Evolutionary conservation across 345 rosid species (phyloP).

Genomic region (Eucalyptus polyanthemos): DNA sequence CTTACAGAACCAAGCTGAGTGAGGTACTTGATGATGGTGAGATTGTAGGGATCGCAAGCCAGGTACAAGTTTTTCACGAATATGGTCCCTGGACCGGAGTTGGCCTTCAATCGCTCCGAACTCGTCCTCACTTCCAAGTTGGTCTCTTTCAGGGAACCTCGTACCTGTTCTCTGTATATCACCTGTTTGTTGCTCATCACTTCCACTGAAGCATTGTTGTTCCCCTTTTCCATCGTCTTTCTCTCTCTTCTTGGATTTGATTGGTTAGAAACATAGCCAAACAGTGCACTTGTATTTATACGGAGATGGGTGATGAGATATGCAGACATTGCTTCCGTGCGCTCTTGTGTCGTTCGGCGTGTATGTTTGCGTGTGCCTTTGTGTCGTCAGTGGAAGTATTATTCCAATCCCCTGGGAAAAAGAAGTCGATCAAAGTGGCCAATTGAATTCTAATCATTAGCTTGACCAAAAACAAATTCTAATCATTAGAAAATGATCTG

Average conservation of each 20-base stretch:
- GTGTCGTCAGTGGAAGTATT: neutral
- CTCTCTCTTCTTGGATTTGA: neutral
- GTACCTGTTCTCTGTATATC: conserved; percentile 12
- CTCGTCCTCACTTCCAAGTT: conserved; percentile 12
- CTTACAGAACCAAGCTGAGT: conserved; percentile 6
- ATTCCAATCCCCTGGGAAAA: neutral
- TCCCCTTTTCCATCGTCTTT: neutral
- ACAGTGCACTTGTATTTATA: neutral
- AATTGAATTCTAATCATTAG: neutral
- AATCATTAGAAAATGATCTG: neutral
- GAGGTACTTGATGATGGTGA: conserved; percentile 16
- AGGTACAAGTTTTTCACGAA: conserved; percentile 44
- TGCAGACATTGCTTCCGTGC: neutral
- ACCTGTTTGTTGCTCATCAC: conserved; percentile 33
- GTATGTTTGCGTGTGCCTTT: neutral
- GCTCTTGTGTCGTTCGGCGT: neutral
- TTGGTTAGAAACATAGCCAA: neutral
- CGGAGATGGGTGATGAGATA: neutral
- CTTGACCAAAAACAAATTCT: neutral
- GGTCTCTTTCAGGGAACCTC: conserved; percentile 29
- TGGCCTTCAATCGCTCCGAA: conserved; percentile 3
- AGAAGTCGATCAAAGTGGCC: neutral
- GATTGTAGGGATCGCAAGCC: conserved; percentile 48
- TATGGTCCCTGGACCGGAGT: conserved; percentile 6
- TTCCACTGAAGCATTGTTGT: neutral